Base-by-base conservation (phyloP, 257 asterid genomes). In the Fraxinus cuspidata region DNA sequence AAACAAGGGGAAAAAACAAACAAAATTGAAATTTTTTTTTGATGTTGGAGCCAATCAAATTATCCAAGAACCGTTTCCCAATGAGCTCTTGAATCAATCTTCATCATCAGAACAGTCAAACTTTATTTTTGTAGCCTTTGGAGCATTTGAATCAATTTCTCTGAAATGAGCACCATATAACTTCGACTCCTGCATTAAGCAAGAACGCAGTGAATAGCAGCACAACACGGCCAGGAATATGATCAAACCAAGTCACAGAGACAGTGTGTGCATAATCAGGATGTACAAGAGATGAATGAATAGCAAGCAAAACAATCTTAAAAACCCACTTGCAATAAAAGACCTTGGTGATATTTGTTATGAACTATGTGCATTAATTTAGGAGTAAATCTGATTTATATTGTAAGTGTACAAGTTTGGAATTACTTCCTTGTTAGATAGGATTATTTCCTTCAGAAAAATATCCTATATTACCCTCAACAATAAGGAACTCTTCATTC, bases 91-190 rank as follows among this genome's bases (percentile, higher is more conserved):
- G 60, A 80, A 77, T 93, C 90, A 89, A 80, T 86, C 90, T 74
- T 94, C 94, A 1, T 91, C 90, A 31, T 95, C 99, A 51, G 97
- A 94, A 77, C 86, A 38, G 29, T 82, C 87, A 27, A 95, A 95
- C 76, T 84, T 91, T 18, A 90, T 91, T 76, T 91, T 95, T 27
- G 94, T 85, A 60, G 98, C 97, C 89, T 95, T 91, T 34, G 98
- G 97, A 82, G 98, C 99, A 83, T 90, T 90, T n/a, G 85, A 83
- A 51, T 84, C 90, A 4, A 95, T 93, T 79, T 95, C 99, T 87
- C 89, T 93, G 81, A 95, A 95, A 83, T 95, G 98, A 64, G 97
- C 97, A 71, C 99, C 99, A 11, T 95, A 95, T 72, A 95, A 81
- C 88, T 93, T 93, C 70, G 99, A 95, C 79, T 95, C 99, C 99